A percentile compares a stretch with the other conserved stretches of the same genome.
phyloP scores from a whole-genome alignment of 2,329 filamentous ascomycete genomes.

The Zarea fungicola region DNA sequence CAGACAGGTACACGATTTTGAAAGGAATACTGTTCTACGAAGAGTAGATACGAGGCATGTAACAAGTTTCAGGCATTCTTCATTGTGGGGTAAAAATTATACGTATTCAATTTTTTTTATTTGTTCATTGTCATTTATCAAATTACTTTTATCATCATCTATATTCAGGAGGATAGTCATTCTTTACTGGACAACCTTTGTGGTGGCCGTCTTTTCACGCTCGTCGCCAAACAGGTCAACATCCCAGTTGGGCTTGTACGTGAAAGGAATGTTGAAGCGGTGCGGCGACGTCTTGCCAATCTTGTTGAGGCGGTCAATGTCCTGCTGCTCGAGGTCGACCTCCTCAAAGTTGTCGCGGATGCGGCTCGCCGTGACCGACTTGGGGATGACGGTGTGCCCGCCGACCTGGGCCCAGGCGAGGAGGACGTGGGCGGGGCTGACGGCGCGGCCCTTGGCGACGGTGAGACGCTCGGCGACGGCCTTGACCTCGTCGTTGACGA shows the following conservation, averaged over 20 bases:
- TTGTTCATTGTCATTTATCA: not conserved
- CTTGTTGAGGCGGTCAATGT: slow-evolving; percentile 56
- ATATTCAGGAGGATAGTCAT: slow-evolving; percentile 9
- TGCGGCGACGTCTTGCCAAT: slow-evolving; percentile 47
- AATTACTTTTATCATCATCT: not conserved
- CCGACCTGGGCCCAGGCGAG: slow-evolving; percentile 54
- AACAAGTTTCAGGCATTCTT: no score
- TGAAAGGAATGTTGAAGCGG: slow-evolving; percentile 41
- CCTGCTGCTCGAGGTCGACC: slow-evolving; percentile 53
- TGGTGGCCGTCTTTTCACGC: slow-evolving; percentile 43
- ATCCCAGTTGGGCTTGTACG: slow-evolving; percentile 48
- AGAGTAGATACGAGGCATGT: no score
- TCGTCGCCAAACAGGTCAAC: slow-evolving; percentile 52
- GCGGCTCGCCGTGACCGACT: slow-evolving; percentile 62
- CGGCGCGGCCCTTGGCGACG: slow-evolving; percentile 29
- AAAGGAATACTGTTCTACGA: no score
- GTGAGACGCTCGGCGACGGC: slow-evolving; percentile 47
- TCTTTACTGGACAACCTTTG: slow-evolving; percentile 42
- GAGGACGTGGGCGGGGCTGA: slow-evolving; percentile 41
- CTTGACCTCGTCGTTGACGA: slow-evolving; percentile 52
- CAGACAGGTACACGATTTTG: no score
- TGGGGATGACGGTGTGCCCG: slow-evolving; percentile 69
- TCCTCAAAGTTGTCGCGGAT: slow-evolving; percentile 68
- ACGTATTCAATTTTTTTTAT: not conserved
- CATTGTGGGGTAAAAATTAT: no score